Base-by-base conservation (phyloP, 169 alveolate species). In the Plasmodium coatneyi region DNA sequence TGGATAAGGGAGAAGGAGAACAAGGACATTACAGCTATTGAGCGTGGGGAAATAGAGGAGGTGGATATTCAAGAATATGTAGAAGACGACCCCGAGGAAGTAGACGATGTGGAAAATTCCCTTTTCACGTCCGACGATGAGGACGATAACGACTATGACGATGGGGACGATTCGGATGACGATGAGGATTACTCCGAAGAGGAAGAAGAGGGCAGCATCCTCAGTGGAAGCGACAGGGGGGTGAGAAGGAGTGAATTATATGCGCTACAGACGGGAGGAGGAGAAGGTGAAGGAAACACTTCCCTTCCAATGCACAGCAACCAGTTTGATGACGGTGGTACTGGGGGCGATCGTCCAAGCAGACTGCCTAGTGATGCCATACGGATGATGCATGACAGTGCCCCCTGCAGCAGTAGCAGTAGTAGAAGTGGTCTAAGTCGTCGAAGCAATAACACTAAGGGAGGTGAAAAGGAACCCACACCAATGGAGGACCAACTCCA, bases 1-100 rank as follows among this genome's bases (percentile, higher is more conserved):
- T 89, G 94, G 94, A 89, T 89, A 70, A 66, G 41, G 25, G 76
- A 79, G 5, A 56, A 80, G 19, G 54, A 79, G 46, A 46, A 60
- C 14, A 19, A 36, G 16, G 32, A 19, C 32, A 30, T 56, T 19
- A 80, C 39, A 0, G 5, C 34, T 12, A 25, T 12, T 10, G 84
- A 14, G 22, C 56, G 32, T 12, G 43, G 7, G 72, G 84, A 19
- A 32, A 32, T 1, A 25, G 41, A 66, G 30, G 76, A 66, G 41
- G n/a, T 19, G n/a, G 19, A 66, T 9, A 7, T n/a, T 25, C 60
- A 22, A 6, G 60, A 14, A 3, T 22, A 1, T 3, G 76, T 32
- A 0, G n/a, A 66, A 1, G 32, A 22, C 76, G 32, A 22, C 76
- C 30, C n/a, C 4, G 76, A 66, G 5, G 36, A 22, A 0, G 76